Conservation (phyloP, 2,329 filamentous ascomycete species). For the Fonsecaea monophora region DNA sequence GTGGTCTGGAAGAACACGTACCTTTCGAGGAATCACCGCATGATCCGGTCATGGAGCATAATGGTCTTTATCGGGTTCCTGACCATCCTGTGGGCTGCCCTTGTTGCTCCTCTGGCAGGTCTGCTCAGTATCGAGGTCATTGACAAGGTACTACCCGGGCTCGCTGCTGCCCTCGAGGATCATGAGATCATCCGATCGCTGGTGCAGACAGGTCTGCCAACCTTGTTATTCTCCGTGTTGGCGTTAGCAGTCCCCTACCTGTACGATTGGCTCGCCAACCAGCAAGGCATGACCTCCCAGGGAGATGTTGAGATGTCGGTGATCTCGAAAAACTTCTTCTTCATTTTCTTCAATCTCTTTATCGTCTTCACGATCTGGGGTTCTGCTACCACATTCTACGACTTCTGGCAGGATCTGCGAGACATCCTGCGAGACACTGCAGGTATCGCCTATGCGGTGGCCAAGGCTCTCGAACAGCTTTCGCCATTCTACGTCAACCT, state of each 20-base stretch:
- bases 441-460: conserved; percentile 76
- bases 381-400: conserved; percentile 76
- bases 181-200: conserved; percentile 76
- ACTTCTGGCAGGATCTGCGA: conserved; percentile 67
- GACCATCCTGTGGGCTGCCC: conserved; percentile 85
- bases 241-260: conserved; percentile 91
- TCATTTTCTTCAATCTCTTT: conserved; percentile 99
- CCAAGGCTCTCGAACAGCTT: conserved; percentile 74
- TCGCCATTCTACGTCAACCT: conserved; percentile 91
- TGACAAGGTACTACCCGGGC: conserved; percentile 70
- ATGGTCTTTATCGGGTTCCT: conserved; percentile 82
- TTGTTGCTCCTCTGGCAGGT: conserved; percentile 79
- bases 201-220: conserved; percentile 86
- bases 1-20: conserved; percentile 98
- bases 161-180: conserved; percentile 70
- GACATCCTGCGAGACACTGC: conserved; percentile 80
- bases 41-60: conserved; percentile 80
- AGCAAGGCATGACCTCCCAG: conserved; percentile 93
- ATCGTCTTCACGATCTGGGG: conserved; percentile 89
- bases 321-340: conserved; percentile 99
- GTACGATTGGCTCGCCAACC: conserved; percentile 89
- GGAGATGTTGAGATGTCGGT: conserved; percentile 93
- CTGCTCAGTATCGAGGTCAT: conserved; percentile 84
- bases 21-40: conserved; percentile 72
- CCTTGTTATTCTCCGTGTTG: conserved; percentile 81